These are phyloP conservation scores for Skeletonema costatum DNA, from an alignment of 108 stramenopile species.

Conservation along the genomic window DNA sequence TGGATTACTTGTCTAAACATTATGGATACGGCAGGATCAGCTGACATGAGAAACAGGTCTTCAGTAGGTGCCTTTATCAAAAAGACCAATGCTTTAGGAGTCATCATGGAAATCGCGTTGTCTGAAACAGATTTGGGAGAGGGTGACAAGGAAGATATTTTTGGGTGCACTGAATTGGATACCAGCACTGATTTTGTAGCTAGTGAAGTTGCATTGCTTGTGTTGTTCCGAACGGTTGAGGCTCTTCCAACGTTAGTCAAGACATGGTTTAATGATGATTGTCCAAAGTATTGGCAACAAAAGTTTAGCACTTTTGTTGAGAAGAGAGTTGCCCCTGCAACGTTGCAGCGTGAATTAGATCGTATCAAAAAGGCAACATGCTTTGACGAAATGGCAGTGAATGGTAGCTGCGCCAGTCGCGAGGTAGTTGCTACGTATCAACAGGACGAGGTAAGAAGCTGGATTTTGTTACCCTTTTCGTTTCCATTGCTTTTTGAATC, in stretches of 20 bases:
- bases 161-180: slow-evolving; percentile 30
- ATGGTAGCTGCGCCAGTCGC: slow-evolving; percentile 68
- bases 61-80: slow-evolving; percentile 65
- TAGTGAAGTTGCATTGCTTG: slow-evolving; percentile 57
- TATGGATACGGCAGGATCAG: slow-evolving; percentile 56
- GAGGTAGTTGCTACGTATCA: slow-evolving; percentile 79
- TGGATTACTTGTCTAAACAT: slow-evolving; percentile 66
- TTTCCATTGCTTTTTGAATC: background rate
- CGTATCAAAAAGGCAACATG: slow-evolving; percentile 63
- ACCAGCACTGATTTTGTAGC: slow-evolving; percentile 23
- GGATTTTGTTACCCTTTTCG: background rate
- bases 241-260: slow-evolving; percentile 75
- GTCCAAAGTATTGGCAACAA: slow-evolving; percentile 58
- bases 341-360: slow-evolving; percentile 61
- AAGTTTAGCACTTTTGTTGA: slow-evolving; percentile 73
- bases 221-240: slow-evolving; percentile 75
- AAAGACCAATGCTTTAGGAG: slow-evolving; percentile 39
- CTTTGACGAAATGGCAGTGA: slow-evolving; percentile 82
- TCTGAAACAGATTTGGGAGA: slow-evolving; percentile 52
- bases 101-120: slow-evolving; percentile 58
- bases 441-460: slow-evolving; percentile 77
- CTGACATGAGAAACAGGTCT: slow-evolving; percentile 63
- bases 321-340: slow-evolving; percentile 69
- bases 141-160: slow-evolving; percentile 35
- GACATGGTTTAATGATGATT: slow-evolving; percentile 81